A percentile compares a stretch with the other conserved stretches of the same genome.
phyloP scores from a whole-genome alignment of 2,329 filamentous ascomycete genomes.

The Claviceps capensis region DNA sequence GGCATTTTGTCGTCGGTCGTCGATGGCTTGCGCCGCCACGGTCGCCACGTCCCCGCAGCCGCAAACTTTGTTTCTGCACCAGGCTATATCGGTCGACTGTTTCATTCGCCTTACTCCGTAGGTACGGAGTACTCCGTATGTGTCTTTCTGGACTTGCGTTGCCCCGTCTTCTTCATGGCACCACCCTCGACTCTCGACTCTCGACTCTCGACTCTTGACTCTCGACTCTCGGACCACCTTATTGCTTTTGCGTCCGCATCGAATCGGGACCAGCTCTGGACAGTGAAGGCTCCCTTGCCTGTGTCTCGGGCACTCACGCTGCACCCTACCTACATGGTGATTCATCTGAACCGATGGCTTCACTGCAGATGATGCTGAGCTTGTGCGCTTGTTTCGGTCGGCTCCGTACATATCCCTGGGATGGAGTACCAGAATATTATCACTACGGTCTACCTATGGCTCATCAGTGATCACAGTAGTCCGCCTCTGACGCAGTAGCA shows the following conservation, averaged over 20 bases:
- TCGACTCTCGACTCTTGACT: no score
- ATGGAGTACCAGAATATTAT: no score
- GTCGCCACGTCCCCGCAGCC: not conserved
- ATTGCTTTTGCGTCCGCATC: slow-evolving; percentile 3
- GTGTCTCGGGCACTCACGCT: not conserved
- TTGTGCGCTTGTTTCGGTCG: not conserved
- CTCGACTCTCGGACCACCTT: not conserved
- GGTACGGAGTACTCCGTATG: no score
- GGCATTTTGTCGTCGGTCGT: not conserved
- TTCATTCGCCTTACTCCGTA: not conserved
- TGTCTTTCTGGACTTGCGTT: not conserved
- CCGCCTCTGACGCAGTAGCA: not conserved
- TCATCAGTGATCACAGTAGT: not conserved
- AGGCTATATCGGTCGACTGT: not conserved
- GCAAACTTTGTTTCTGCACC: not conserved
- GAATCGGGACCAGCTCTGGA: not conserved
- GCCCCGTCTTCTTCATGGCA: not conserved
- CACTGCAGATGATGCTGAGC: not conserved
- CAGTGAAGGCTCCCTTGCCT: slow-evolving; percentile 2
- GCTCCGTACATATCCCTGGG: not conserved
- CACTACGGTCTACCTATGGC: no score
- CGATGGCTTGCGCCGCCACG: not conserved
- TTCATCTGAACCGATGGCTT: not conserved
- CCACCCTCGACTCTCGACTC: not conserved
- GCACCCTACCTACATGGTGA: not conserved